These are phyloP conservation scores for Leucosporidium creatinivorum DNA, from an alignment of 768 basidiomycete species.

Conservation along the genomic window DNA sequence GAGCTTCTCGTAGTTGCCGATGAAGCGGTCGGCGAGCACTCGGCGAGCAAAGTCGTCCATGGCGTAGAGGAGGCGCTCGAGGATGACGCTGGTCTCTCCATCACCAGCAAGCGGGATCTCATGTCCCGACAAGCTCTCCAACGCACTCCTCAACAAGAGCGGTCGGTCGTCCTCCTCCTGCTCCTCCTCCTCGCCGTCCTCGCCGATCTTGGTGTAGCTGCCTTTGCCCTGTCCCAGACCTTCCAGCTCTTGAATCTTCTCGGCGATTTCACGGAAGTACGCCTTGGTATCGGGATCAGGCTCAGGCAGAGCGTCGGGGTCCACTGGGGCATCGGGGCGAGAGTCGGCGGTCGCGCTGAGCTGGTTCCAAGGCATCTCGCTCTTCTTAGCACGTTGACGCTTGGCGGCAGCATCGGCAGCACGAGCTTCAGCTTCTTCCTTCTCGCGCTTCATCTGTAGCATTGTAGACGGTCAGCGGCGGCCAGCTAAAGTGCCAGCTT, in stretches of 20 bases:
- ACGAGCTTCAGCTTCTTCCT: slow-evolving; percentile 18
- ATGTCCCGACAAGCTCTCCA: slow-evolving; percentile 76
- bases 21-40: slow-evolving; percentile 77
- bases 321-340: not conserved
- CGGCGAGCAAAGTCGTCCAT: slow-evolving; percentile 95
- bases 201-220: slow-evolving; percentile 8
- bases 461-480: not conserved
- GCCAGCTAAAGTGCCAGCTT: no score
- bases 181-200: slow-evolving; percentile 32
- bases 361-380: slow-evolving; percentile 17
- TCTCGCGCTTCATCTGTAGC: slow-evolving; percentile 24
- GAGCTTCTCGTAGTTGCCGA: slow-evolving; percentile 64
- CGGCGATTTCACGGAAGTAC: slow-evolving; percentile 35
- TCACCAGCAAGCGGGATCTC: slow-evolving; percentile 88
- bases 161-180: slow-evolving; percentile 45
- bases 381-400: slow-evolving; percentile 25
- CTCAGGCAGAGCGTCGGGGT: slow-evolving; percentile 30
- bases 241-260: slow-evolving; percentile 37
- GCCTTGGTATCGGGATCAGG: slow-evolving; percentile 38
- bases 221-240: slow-evolving; percentile 17
- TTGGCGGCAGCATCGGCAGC: slow-evolving; percentile 15
- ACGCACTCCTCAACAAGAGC: slow-evolving; percentile 70
- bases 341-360: not conserved
- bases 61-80: slow-evolving; percentile 83
- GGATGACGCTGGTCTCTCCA: slow-evolving; percentile 79